Evolutionary conservation across 2,329 filamentous ascomycete genomes (phyloP).

Genomic region (Fusarium siculi): DNA sequence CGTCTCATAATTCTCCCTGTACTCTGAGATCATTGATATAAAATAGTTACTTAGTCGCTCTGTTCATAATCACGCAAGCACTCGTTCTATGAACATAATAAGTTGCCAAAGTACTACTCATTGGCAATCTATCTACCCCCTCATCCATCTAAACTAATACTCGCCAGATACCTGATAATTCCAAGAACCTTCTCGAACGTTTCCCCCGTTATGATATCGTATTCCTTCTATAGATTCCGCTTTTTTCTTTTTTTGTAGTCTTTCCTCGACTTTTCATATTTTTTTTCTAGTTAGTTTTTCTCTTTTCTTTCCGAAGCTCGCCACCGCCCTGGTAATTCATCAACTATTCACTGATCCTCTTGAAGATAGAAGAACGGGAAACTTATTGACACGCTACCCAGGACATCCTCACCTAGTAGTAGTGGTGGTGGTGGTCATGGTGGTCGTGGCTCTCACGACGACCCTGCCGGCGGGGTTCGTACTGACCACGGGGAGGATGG

Average conservation of each 20-base stretch:
- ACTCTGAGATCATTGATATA: not conserved
- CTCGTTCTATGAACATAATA: too few relatives aligned
- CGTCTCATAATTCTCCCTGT: rapidly evolving
- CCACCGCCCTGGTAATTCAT: not conserved
- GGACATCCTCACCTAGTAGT: not conserved
- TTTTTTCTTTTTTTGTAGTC: not conserved
- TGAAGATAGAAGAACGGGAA: not conserved
- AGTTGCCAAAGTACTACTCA: too few relatives aligned
- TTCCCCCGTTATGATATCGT: too few relatives aligned
- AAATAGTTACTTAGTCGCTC: rapidly evolving
- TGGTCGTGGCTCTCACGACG: not conserved
- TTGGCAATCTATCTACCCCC: not conserved
- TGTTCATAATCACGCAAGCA: not conserved
- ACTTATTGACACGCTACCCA: not conserved
- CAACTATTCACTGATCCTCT: too few relatives aligned
- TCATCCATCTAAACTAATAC: rapidly evolving
- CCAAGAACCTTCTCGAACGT: not conserved
- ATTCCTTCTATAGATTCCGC: rapidly evolving
- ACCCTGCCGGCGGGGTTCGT: not conserved
- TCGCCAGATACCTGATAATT: not conserved
- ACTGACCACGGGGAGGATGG: not conserved
- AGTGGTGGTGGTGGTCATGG: not conserved
- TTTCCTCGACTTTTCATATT: not conserved
- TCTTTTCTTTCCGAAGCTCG: not conserved
- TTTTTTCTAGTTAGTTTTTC: not conserved